These are phyloP conservation scores for Collybia mongolica DNA, from an alignment of 768 basidiomycete species.

Conservation along the genomic window DNA sequence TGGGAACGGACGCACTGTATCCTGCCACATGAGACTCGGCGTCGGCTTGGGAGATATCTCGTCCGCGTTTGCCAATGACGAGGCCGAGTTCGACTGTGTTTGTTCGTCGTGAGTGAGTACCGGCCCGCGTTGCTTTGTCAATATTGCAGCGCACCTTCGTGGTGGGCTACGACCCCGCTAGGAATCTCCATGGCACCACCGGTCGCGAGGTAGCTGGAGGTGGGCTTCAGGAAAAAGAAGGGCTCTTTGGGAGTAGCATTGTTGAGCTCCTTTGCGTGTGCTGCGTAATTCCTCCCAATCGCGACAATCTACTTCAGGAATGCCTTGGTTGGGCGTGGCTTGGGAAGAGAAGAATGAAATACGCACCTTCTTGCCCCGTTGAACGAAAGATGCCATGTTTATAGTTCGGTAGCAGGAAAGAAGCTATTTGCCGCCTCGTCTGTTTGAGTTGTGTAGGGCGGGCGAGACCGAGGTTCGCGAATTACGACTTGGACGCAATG, in stretches of 20 bases:
- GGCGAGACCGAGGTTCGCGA: no score
- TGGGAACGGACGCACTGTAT: slow-evolving; percentile 60
- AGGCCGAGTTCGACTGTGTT: slow-evolving; percentile 91
- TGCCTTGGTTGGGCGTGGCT: no score
- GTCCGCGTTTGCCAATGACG: slow-evolving; percentile 86
- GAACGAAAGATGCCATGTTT: slow-evolving; percentile 30
- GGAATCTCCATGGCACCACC: slow-evolving; percentile 89
- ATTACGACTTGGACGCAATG: no score
- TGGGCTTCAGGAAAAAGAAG: slow-evolving; percentile 98
- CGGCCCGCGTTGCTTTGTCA: neutral
- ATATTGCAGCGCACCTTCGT: slow-evolving; percentile 68
- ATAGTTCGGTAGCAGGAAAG: neutral
- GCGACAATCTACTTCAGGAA: slow-evolving; percentile 71
- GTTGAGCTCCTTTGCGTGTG: slow-evolving; percentile 89
- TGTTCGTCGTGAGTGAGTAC: slow-evolving; percentile 3
- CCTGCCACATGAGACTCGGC: slow-evolving; percentile 86
- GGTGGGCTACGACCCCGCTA: slow-evolving; percentile 76
- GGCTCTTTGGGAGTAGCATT: slow-evolving; percentile 91
- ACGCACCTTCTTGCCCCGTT: slow-evolving; percentile 35
- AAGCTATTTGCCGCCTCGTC: neutral
- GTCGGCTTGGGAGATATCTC: slow-evolving; percentile 72
- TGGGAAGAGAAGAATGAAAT: neutral
- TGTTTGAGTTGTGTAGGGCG: neutral
- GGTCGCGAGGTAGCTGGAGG: slow-evolving; percentile 77
- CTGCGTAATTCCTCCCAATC: slow-evolving; percentile 92